Percentiles rank a stretch among this genome's conserved stretches.
phyloP scores from a whole-genome alignment of 2,329 filamentous ascomycete genomes.

The Venturia pyrina region DNA sequence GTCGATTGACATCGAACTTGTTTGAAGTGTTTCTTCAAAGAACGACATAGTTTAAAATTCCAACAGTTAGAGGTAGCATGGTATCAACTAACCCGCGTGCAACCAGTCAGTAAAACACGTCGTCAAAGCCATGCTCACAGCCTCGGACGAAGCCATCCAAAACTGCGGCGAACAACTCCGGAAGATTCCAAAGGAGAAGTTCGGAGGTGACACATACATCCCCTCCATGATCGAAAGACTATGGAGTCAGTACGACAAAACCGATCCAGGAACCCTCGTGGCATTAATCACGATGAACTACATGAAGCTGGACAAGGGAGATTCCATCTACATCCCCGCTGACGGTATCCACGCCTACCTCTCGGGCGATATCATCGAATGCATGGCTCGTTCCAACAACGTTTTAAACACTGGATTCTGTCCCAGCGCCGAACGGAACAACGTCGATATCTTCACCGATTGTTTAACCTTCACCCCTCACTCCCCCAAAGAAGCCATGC shows the following conservation, averaged over 20 bases:
- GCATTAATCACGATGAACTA: conserved; percentile 68
- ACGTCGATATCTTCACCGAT: conserved; percentile 52
- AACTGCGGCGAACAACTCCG: conserved; percentile 44
- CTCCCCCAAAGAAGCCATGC: conserved; percentile 43
- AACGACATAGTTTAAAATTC: no score
- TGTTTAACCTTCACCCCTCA: conserved; percentile 57
- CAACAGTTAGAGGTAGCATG: no score
- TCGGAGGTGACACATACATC: conserved; percentile 49
- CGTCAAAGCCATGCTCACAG: conserved; percentile 45
- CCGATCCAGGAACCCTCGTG: conserved; percentile 58
- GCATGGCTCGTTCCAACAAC: conserved; percentile 67
- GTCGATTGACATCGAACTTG: no score
- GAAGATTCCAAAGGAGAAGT: conserved; percentile 36
- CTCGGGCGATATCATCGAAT: conserved; percentile 65
- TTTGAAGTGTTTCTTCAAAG: no score
- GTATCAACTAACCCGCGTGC: no score
- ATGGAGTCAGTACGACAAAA: conserved; percentile 50
- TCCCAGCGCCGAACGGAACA: conserved; percentile 53
- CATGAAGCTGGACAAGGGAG: conserved; percentile 52
- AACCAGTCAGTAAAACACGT: conserved; percentile 44
- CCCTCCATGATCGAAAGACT: conserved; percentile 55
- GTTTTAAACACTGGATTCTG: conserved; percentile 69
- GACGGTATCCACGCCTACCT: conserved; percentile 68
- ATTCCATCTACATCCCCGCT: conserved; percentile 60
- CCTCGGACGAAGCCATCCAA: conserved; percentile 43